These are phyloP conservation scores for Fraxinus americana DNA, from an alignment of 257 asterid species.

Conservation along the genomic window DNA sequence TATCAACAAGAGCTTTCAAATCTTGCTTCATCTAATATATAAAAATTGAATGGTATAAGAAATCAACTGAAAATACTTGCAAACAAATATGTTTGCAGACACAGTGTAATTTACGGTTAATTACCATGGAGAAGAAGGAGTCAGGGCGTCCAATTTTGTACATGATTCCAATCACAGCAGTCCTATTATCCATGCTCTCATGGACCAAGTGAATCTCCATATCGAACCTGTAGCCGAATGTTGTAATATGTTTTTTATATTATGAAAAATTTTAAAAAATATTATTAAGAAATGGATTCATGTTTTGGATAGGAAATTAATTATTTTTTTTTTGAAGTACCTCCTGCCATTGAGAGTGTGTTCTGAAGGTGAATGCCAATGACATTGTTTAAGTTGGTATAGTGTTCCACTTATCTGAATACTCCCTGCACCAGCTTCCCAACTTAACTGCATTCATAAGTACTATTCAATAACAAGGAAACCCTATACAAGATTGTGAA, in stretches of 20 bases:
- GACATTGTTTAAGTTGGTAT: constrained; percentile 58
- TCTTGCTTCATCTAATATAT: constrained; percentile 35
- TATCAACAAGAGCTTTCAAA: constrained; percentile 28
- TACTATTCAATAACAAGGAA: not conserved
- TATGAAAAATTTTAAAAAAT: not conserved
- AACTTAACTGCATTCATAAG: constrained; percentile 50
- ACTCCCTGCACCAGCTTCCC: constrained; percentile 59
- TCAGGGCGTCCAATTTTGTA: constrained; percentile 64
- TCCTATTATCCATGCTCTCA: constrained; percentile 44
- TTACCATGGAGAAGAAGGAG: constrained; percentile 65
- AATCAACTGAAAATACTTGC: not conserved
- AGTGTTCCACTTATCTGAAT: constrained; percentile 51
- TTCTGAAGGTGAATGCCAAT: constrained; percentile 92
- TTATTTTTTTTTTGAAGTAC: constrained; percentile 19
- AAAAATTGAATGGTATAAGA: not conserved
- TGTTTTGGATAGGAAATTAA: not conserved
- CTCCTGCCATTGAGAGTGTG: constrained; percentile 70
- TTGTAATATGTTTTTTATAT: not conserved
- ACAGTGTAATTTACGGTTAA: not conserved
- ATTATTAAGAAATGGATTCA: not conserved
- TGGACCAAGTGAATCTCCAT: constrained; percentile 83
- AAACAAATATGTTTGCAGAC: not conserved
- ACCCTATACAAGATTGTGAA: not conserved
- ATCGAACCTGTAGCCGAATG: constrained; percentile 41
- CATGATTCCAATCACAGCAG: constrained; percentile 70